Base-by-base conservation (phyloP, 2,329 filamentous ascomycete species). In the Ophiostoma himal-ulmi region DNA sequence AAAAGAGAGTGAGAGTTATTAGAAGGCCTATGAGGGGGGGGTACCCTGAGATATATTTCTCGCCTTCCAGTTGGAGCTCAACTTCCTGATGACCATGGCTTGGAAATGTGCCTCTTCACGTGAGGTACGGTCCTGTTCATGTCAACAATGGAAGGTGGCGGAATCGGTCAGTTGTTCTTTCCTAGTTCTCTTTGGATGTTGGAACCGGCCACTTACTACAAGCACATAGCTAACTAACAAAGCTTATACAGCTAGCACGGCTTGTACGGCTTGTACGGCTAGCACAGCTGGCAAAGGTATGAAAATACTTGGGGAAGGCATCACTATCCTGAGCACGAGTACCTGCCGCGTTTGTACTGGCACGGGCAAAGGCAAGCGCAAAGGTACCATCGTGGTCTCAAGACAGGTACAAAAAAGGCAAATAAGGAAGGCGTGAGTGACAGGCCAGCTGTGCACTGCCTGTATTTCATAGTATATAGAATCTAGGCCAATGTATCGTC, bases 391-490 rank as follows among this genome's bases (percentile, higher is more conserved):
- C 44, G 44, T 7, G 44, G n/a, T 17, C 44, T n/a, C 11, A 17
- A 48, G n/a, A 20, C n/a, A 20, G 14, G 17, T n/a, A 20, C 5
- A n/a, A 48, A 48, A 20, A 7, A 30, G 52, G 8, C 14, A 11
- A 57, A 30, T 30, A 57, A 57, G 10, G 52, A 26, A 57, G 52
- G 52, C 17, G n/a, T 22, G 13, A 57, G 52, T 26, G 22, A 57
- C 52, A 57, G 52, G 11, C 52, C 52, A 57, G 52, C 52, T 57
- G 52, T 26, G 52, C 22, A 26, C 11, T 22, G 22, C 52, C 11
- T 57, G 22, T 57, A 57, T 57, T 57, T 57, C 52, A 57, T 57
- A 30, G 52, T 26, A 57, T 26, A 57, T 57, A 57, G 52, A 14
- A 57, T 57, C 52, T 57, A 14, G 22, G 22, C 26, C 52, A 26